These are phyloP conservation scores for Incumbomyces delicatus DNA, from an alignment of 2,329 filamentous ascomycete species.

Conservation along the genomic window DNA sequence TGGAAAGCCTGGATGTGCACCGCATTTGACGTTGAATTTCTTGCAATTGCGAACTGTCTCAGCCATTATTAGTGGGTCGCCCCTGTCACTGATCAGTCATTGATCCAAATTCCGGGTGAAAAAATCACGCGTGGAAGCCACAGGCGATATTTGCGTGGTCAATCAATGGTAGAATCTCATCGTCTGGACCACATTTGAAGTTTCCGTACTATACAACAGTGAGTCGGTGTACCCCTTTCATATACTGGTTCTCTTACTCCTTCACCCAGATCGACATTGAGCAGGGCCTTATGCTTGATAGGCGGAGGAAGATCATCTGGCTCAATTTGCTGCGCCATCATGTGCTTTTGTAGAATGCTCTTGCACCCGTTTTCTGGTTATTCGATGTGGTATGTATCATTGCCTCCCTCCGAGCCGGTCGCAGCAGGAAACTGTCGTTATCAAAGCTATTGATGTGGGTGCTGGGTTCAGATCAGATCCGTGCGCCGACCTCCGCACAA, in stretches of 20 bases:
- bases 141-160: conserved; percentile 56
- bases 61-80: conserved; percentile 56
- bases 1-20: conserved; percentile 56
- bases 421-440: no score
- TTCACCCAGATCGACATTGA: conserved; percentile 41
- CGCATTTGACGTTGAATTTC: conserved; percentile 45
- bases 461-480: no score
- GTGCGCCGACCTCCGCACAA: no score
- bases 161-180: conserved; percentile 51
- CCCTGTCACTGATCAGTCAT: conserved; percentile 16
- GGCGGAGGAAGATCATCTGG: conserved; percentile 22
- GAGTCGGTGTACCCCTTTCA: background rate
- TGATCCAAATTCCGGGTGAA: conserved; percentile 9
- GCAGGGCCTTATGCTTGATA: conserved; percentile 42
- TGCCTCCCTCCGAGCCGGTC: no score
- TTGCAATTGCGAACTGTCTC: conserved; percentile 51
- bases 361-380: no score
- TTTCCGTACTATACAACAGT: conserved; percentile 32
- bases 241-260: conserved; percentile 21
- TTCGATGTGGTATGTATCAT: no score
- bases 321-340: conserved; percentile 12
- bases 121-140: conserved; percentile 42
- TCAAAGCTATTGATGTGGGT: no score
- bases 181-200: conserved; percentile 44
- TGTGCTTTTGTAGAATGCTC: background rate